These are phyloP conservation scores for Santalum album DNA, from an alignment of 164 flowering plant genomes.

Conservation along the genomic window DNA sequence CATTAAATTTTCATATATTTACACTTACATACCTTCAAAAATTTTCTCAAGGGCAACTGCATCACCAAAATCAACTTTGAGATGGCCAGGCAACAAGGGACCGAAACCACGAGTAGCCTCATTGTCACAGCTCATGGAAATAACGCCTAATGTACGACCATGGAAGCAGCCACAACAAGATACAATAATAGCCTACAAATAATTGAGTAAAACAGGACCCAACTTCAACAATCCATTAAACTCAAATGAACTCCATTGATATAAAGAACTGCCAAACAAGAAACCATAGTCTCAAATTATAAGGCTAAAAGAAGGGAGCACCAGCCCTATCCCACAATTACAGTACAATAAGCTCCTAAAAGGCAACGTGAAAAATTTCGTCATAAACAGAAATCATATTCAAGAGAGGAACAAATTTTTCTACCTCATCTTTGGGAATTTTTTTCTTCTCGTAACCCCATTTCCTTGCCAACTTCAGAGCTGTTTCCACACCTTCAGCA, in stretches of 20 bases:
- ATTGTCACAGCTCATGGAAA: constrained; percentile 99
- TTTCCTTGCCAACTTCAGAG: constrained; percentile 81
- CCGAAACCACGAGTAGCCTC: constrained; percentile 96
- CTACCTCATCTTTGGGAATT: constrained; percentile 81
- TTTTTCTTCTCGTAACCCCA: constrained; percentile 92
- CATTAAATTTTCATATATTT: too few relatives aligned
- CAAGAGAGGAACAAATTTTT: constrained; percentile 1
- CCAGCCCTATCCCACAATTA: too few relatives aligned
- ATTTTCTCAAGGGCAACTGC: constrained; percentile 65
- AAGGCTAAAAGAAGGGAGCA: too few relatives aligned
- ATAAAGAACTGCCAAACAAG: not conserved
- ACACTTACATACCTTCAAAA: constrained; percentile 62
- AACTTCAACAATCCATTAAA: not conserved
- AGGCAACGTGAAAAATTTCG: too few relatives aligned
- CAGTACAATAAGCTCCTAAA: too few relatives aligned
- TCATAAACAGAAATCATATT: not conserved
- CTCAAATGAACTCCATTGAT: not conserved
- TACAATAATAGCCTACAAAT: constrained; percentile 74
- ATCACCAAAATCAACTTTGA: constrained; percentile 96
- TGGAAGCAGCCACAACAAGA: constrained; percentile 99
- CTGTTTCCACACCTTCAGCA: constrained; percentile 98
- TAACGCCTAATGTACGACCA: constrained; percentile 86
- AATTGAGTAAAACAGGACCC: not conserved
- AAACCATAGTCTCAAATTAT: not conserved
- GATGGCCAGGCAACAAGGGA: constrained; percentile 79